Percentiles rank a stretch among this genome's conserved stretches.
phyloP scores from a whole-genome alignment of 352 stramenopile species.

The Globisporangium recalcitrans region DNA sequence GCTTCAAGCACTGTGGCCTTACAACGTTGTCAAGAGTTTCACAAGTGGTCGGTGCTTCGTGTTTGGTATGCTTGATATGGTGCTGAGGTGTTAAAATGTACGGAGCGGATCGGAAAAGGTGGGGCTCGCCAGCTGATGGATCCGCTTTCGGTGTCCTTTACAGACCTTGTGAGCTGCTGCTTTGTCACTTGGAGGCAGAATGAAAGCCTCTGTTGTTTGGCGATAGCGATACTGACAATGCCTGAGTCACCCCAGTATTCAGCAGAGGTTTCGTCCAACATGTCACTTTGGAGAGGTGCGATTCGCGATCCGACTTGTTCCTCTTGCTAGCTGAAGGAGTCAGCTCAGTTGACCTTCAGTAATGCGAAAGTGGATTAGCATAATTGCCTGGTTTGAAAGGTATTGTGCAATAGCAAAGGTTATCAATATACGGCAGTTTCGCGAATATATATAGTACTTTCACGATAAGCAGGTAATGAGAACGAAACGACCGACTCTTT shows the following conservation, averaged over 20 bases:
- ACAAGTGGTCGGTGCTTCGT: background rate
- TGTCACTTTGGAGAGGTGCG: no score
- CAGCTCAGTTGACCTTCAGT: background rate
- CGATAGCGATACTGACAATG: no score
- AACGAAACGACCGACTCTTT: background rate
- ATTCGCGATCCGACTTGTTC: no score
- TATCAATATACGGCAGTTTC: no score
- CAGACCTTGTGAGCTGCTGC: background rate
- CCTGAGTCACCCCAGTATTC: no score
- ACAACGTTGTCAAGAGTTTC: background rate
- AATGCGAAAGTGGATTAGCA: no score
- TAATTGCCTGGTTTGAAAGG: no score
- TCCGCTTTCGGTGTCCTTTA: conserved; percentile 5
- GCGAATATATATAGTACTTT: no score
- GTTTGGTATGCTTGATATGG: background rate
- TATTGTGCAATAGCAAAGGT: no score
- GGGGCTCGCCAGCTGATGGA: conserved; percentile 9
- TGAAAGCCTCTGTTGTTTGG: no score
- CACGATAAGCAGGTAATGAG: background rate
- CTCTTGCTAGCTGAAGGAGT: no score
- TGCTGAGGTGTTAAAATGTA: background rate
- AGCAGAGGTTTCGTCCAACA: no score
- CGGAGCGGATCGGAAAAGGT: conserved; percentile 7
- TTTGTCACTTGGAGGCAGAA: background rate
- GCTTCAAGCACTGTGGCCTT: background rate